phyloP scores from a whole-genome alignment of 495 filamentous ascomycete genomes.

The Aspergillus ostianus region DNA sequence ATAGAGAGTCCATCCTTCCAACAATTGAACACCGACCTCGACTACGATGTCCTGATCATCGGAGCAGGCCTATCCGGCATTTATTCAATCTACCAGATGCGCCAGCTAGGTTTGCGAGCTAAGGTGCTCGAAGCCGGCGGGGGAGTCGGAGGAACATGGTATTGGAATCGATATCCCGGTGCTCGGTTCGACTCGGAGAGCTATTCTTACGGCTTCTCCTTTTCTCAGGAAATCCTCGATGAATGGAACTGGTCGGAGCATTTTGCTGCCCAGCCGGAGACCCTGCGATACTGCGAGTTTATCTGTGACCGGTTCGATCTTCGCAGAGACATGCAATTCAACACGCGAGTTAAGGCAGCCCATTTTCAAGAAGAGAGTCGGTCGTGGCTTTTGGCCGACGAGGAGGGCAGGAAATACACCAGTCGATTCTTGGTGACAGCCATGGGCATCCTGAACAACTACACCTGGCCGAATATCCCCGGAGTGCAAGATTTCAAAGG shows the following conservation, averaged over 20 bases:
- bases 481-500: slow-evolving; percentile 22
- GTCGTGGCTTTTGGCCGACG: slow-evolving; percentile 23
- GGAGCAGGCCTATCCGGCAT: slow-evolving; percentile 51
- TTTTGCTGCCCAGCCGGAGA: slow-evolving; percentile 24
- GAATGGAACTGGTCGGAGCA: slow-evolving; percentile 32
- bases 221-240: slow-evolving; percentile 20
- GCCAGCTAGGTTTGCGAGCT: slow-evolving; percentile 39
- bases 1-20: slow-evolving; percentile 7
- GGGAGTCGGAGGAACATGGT: slow-evolving; percentile 48
- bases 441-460: slow-evolving; percentile 20
- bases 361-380: slow-evolving; percentile 19
- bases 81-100: slow-evolving; percentile 40
- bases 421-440: slow-evolving; percentile 20
- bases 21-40: slow-evolving; percentile 11
- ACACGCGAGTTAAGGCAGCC: slow-evolving; percentile 22
- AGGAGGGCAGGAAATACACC: slow-evolving; percentile 14
- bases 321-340: slow-evolving; percentile 28
- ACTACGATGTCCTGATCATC: slow-evolving; percentile 48
- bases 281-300: slow-evolving; percentile 22
- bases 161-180: slow-evolving; percentile 34
- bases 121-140: slow-evolving; percentile 46
- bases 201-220: slow-evolving; percentile 24
- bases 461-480: slow-evolving; percentile 30
- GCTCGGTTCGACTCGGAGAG: slow-evolving; percentile 21
- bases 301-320: slow-evolving; percentile 28